Percentiles rank a stretch among this genome's conserved stretches.
These are phyloP conservation scores for Aristolochia contorta DNA, from an alignment of 164 flowering plant genomes.

Conservation along the genomic window DNA sequence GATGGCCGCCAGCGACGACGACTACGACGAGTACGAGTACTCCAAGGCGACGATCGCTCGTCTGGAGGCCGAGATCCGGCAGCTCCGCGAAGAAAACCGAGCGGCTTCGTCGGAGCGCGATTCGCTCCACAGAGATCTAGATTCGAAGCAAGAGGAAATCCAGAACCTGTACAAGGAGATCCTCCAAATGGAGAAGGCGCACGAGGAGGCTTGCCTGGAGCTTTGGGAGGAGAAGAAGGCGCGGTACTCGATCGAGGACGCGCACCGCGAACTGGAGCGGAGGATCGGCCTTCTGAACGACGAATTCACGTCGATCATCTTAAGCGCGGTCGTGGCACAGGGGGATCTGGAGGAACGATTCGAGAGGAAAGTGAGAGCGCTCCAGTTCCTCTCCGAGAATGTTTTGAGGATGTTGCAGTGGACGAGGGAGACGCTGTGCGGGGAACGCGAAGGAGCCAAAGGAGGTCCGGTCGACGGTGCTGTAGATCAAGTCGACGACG, in stretches of 20 bases:
- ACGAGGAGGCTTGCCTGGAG: not conserved
- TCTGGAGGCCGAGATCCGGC: not conserved
- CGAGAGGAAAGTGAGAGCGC: slow-evolving; percentile 1
- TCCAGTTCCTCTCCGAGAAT: not conserved
- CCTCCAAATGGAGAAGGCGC: not conserved
- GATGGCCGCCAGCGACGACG: no score
- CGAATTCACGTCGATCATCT: not conserved
- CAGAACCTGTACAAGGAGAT: not conserved
- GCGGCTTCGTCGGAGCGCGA: not conserved
- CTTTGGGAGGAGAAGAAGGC: not conserved
- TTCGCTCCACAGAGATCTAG: not conserved
- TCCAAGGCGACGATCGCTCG: not conserved
- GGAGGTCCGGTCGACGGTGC: not conserved
- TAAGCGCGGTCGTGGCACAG: not conserved
- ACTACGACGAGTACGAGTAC: no score
- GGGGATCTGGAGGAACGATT: not conserved
- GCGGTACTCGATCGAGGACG: not conserved
- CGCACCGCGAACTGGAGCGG: not conserved
- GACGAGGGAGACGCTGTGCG: not conserved
- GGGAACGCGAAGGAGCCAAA: not conserved
- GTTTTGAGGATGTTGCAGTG: slow-evolving; percentile 1
- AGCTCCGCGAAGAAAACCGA: not conserved
- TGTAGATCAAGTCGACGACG: not conserved
- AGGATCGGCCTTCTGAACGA: not conserved
- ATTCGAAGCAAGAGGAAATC: not conserved